Base-by-base conservation (phyloP, 805 yeast genomes). In the Kuraishia borneana region DNA sequence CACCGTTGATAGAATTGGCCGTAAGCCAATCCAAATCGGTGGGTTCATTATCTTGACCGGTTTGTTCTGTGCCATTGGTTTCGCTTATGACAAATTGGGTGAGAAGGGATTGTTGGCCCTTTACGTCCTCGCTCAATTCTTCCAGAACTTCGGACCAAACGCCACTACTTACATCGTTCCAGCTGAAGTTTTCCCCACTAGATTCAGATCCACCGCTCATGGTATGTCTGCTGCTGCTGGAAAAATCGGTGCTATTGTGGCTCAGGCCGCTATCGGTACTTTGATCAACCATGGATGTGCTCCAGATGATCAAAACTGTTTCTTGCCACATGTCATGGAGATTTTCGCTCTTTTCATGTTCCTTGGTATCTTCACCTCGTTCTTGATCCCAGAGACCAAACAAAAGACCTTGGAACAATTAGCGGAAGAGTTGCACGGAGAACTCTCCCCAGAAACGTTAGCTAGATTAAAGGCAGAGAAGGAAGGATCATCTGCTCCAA, bases 311-410 rank as follows among this genome's bases (percentile, higher is more conserved):
- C 48, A 46, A 27, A 69, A 73, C 61, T 81, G 88, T 73, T 81
- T 70, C 76, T 68, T 80, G 56, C 82, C 83, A 28, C 88, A 81
- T 48, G 87, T 81, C 41, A 80, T 81, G 85, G 82, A 81, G 61
- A 80, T 81, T 53, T 81, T 77, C 54, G 88, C 92, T 14, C 64
- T 81, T 37, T 81, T 81, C 70, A 81, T 81, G 92, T 65, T 82
- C 60, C 47, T 73, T 34, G 92, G 92, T 63, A 47, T 74, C 45
- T 57, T 64, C 48, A 51, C 70, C 31, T 56, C 83, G 13, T 54
- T 76, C 36, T 64, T 80, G 47, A 56, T 81, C 40, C 89, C 89
- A 45, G 92, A 81, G 66, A 81, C 92, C 36, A 78, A 76, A 69
- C 71, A 88, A 65, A 70, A 68, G 70, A 78, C 89, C 33, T 68